A percentile compares a stretch with the other conserved stretches of the same genome.
Evolutionary conservation across 768 basidiomycete species (phyloP).

Genomic region (Suillus lakei): DNA sequence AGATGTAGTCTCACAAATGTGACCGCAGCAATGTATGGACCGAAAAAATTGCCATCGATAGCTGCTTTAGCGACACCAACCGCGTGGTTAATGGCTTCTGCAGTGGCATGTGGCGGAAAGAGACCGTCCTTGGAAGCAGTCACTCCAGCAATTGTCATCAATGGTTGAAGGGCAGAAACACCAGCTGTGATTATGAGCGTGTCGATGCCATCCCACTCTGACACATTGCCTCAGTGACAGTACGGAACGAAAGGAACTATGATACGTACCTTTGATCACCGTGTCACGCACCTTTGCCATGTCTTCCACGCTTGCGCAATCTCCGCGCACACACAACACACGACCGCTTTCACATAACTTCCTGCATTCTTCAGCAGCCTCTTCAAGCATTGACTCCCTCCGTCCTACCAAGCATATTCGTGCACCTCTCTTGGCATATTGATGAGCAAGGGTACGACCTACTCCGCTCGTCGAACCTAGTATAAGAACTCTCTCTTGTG

Average conservation of each 20-base stretch:
- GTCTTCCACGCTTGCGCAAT: conserved; percentile 69
- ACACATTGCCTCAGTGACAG: background rate
- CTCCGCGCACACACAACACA: conserved; percentile 59
- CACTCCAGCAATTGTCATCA: conserved; percentile 72
- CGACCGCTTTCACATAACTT: conserved; percentile 30
- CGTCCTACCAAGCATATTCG: conserved; percentile 77
- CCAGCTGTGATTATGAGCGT: conserved; percentile 85
- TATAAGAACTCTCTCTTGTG: conserved; percentile 74
- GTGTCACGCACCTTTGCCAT: conserved; percentile 61
- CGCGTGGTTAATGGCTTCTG: conserved; percentile 62
- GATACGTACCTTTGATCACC: conserved; percentile 57
- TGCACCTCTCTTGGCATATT: conserved; percentile 79
- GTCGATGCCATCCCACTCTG: conserved; percentile 85
- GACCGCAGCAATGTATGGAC: conserved; percentile 70
- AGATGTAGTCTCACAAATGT: conserved; percentile 60
- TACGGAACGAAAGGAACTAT: background rate
- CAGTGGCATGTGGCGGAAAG: conserved; percentile 43
- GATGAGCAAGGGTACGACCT: conserved; percentile 69
- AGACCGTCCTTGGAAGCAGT: conserved; percentile 36
- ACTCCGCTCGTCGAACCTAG: conserved; percentile 87
- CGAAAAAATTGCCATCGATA: conserved; percentile 66
- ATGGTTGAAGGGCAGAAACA: conserved; percentile 78
- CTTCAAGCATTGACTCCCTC: conserved; percentile 54
- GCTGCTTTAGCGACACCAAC: conserved; percentile 63
- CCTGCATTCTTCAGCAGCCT: conserved; percentile 66